Evolutionary conservation across 2,329 filamentous ascomycete genomes (phyloP), one percentile per base, ranked within the genome.

Genomic region (Zymoseptoria ardabiliae): DNA sequence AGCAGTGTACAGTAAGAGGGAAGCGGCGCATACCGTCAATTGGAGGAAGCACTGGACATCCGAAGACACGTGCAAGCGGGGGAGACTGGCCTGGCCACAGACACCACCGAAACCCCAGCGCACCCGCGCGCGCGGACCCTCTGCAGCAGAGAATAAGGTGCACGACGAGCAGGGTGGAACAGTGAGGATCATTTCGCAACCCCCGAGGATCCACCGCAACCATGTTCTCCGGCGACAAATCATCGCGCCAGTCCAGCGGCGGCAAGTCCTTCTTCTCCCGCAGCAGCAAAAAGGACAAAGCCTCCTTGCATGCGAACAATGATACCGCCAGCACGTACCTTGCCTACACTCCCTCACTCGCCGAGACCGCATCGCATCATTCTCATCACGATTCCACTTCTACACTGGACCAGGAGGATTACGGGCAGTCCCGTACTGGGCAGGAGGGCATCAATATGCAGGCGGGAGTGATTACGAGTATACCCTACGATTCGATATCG

Each of bases 231-330:
- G 66, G 63, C 61, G 81, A 88, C 79, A 87, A 90, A 79, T 91
- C 92, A 78, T 82, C 87, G 70, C 86, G 89, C 76, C 89, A 93
- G 80, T 91, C 89, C 65, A 91, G 90, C 71, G 87, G 86, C 72
- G 83, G 85, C 72, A 88, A 87, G 73, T 90, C 88, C 63, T 91
- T 97, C 80, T 97, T 97, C 79, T 91, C 90, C 70, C 85, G 91
- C 72, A 45, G 35, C 35, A 72, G 80, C 69, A 79, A 87, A 77
- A 94, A 91, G 78, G 88, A 95, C 76, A 90, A 86, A 75, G 81
- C 82, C 68, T 83, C 84, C 69, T 45, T 45, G 35, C 13, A 45
- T 45, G 35, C 35, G 35, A 45, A 45, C 35, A 85, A 86, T 73
- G 83, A 86, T 72, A 80, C 81, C 69, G 57, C 59, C 74, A 77